Evolutionary conservation across 1,284 basidiomycete genomes (phyloP), one percentile per base, ranked within the genome.

Genomic region (Taiwanofungus camphoratus): DNA sequence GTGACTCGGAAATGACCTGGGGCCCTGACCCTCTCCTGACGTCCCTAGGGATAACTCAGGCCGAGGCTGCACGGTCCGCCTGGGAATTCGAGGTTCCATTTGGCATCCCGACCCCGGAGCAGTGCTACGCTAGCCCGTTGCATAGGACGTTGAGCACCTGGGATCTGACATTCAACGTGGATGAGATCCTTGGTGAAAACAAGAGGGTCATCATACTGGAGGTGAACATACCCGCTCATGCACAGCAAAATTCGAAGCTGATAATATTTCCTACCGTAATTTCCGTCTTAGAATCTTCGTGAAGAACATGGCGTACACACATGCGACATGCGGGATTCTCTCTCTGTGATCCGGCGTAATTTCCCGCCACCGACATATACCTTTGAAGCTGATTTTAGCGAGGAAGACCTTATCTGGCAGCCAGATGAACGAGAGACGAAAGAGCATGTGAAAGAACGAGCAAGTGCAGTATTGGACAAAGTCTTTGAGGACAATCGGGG

Each of bases 11-110:
- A 42, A 66, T 91, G 8, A 70, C 67, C 1, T 92, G 90, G 89
- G 89, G 88, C 24, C 88, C 91, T 12, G 91, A 93, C 59, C 78
- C 90, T 1, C 69, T 74, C 22, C 74, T 93, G 20, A 92, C 90
- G 0, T 60, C 69, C 0, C 57, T 80, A 3, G 90, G 90, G 1
- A 65, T 76, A 35, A 50, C 62, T 0, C 87, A 93, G 64, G 90
- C 88, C 0, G 50, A 57, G 16, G 67, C 51, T 19, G 78, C 80
- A 0, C 69, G 74, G 19, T 52, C 50, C 0, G 71, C 71, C 2
- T 92, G 88, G 89, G 61, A 67, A 40, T 51, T 59, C 3, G 83
- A 93, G 59, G 55, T 70, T 0, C 42, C 53, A 0, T 49, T 61
- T 7, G 76, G 73, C 4, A 70, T 87, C 2, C 82, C 82, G 0